These are phyloP conservation scores for Amniculicola lignicola DNA, from an alignment of 495 filamentous ascomycete genomes.

Conservation along the genomic window DNA sequence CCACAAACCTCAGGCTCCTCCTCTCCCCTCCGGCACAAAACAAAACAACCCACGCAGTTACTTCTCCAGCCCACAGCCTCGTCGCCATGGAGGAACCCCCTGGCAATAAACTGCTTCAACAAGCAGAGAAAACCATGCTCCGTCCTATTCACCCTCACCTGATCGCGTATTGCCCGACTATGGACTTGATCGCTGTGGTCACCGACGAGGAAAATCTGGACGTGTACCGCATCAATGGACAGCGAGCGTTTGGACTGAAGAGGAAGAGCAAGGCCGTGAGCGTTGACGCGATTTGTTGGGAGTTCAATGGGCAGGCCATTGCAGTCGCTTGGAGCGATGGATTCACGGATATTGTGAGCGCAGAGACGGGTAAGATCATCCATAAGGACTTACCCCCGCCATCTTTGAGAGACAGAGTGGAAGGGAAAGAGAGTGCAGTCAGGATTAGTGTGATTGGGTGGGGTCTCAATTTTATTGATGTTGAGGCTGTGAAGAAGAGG, in stretches of 20 bases:
- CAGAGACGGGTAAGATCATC: constrained; percentile 74
- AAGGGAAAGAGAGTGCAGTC: too few relatives aligned
- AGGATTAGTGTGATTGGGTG: constrained; percentile 67
- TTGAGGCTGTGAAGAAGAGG: constrained; percentile 47
- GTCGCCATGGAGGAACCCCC: constrained; percentile 24
- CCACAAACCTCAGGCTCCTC: too few relatives aligned
- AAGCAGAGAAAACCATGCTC: constrained; percentile 55
- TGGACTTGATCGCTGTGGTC: constrained; percentile 75
- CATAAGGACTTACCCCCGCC: constrained; percentile 44
- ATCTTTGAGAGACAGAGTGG: too few relatives aligned
- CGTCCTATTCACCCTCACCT: constrained; percentile 55
- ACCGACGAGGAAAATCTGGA: constrained; percentile 60
- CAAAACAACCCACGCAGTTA: too few relatives aligned
- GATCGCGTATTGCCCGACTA: constrained; percentile 72
- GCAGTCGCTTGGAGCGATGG: constrained; percentile 77
- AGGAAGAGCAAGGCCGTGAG: constrained; percentile 46
- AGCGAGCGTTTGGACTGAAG: constrained; percentile 62
- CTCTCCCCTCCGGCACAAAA: too few relatives aligned
- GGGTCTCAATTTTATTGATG: constrained; percentile 65
- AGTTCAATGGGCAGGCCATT: constrained; percentile 73
- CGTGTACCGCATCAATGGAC: constrained; percentile 67
- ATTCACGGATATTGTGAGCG: constrained; percentile 64
- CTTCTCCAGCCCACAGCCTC: too few relatives aligned
- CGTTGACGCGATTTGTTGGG: constrained; percentile 65
- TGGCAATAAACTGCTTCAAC: constrained; percentile 27